phyloP scores from a whole-genome alignment of 768 basidiomycete genomes.

The Imleria badia region DNA sequence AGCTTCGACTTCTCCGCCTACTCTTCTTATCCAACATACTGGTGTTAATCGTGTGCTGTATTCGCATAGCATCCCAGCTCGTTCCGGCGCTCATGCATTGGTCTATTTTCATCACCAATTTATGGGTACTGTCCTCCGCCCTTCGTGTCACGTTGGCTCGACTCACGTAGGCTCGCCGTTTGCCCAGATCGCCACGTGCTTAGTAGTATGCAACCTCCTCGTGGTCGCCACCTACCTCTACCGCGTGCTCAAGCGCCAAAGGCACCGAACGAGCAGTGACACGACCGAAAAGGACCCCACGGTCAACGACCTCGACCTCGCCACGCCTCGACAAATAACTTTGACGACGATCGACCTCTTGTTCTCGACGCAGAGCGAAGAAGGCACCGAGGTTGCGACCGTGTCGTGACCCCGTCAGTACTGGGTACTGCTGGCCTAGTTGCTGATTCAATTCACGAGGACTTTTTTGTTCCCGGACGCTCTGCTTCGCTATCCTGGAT shows the following conservation, averaged over 20 bases:
- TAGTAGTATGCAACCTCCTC: constrained; percentile 25
- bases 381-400: no score
- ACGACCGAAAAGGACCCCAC: neutral
- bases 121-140: constrained; percentile 4
- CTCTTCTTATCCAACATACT: constrained; percentile 5
- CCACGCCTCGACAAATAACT: neutral
- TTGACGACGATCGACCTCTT: constrained; percentile 15
- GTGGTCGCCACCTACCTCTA: constrained; percentile 28
- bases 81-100: neutral
- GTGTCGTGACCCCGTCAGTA: neutral
- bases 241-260: constrained; percentile 11
- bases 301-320: neutral
- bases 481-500: neutral
- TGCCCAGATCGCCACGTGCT: constrained; percentile 12
- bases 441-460: no score
- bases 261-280: neutral
- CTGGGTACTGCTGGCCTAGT: no score
- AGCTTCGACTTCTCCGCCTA: constrained; percentile 10
- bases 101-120: neutral
- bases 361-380: neutral
- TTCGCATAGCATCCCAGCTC: neutral
- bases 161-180: neutral
- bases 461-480: neutral
- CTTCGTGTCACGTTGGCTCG: neutral
- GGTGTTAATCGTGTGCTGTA: neutral